These are phyloP conservation scores for Paramecium octaurelia DNA, from an alignment of 73 alveolate genomes.

Conservation along the genomic window DNA sequence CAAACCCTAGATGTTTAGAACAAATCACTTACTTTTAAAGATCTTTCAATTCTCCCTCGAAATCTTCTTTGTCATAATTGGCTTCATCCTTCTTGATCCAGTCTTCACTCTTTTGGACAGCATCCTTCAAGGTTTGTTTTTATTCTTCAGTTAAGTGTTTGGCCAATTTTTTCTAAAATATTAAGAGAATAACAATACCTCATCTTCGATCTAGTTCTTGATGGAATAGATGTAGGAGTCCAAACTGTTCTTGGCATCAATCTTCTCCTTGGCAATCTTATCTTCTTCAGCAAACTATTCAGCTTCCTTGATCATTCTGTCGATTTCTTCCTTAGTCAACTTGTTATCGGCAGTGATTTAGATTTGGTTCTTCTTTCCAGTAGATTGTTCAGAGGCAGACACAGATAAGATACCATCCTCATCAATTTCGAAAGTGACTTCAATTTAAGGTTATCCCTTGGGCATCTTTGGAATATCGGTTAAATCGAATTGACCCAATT, in stretches of 20 bases:
- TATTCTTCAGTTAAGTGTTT: constrained; percentile 63
- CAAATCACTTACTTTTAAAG: constrained; percentile 26
- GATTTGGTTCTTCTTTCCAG: constrained; percentile 74
- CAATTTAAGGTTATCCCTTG: constrained; percentile 94
- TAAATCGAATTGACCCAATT: constrained; percentile 78
- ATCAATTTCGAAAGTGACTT: constrained; percentile 91
- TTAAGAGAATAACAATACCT: not conserved
- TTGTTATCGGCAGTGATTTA: constrained; percentile 63
- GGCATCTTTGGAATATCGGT: constrained; percentile 86
- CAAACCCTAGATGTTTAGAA: not conserved
- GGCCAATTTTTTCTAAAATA: constrained; percentile 36
- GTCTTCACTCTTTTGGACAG: constrained; percentile 67
- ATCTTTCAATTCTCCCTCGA: constrained; percentile 52
- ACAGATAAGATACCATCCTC: constrained; percentile 86
- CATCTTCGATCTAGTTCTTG: constrained; percentile 65
- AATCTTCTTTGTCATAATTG: constrained; percentile 56
- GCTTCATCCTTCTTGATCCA: constrained; percentile 71
- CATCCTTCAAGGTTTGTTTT: constrained; percentile 64
- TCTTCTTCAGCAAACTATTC: constrained; percentile 68
- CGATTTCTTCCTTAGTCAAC: constrained; percentile 69
- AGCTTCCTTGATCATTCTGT: constrained; percentile 67
- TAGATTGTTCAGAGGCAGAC: constrained; percentile 83
- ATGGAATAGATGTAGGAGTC: constrained; percentile 65
- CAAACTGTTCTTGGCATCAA: constrained; percentile 69
- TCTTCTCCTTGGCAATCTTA: constrained; percentile 68